phyloP scores from a whole-genome alignment of 768 basidiomycete species.

The Boletus edulis region DNA sequence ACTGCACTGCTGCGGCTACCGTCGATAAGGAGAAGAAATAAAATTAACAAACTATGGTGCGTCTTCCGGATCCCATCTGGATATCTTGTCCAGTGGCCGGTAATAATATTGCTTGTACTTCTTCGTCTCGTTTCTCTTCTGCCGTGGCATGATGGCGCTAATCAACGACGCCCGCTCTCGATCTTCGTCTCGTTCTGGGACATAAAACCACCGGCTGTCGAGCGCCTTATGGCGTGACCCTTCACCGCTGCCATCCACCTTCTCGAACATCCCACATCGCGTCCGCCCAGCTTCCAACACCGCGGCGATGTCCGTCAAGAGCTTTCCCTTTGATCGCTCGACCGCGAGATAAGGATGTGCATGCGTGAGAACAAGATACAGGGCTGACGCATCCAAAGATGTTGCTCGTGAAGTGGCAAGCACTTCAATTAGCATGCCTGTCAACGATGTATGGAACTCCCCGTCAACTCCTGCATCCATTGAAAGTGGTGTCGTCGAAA shows the following conservation, averaged over 20 bases:
- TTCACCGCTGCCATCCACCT: conserved; percentile 64
- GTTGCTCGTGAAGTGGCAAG: conserved; percentile 73
- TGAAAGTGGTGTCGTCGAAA: not conserved
- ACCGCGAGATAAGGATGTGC: conserved; percentile 50
- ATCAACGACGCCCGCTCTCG: conserved; percentile 67
- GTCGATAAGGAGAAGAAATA: conserved; percentile 3
- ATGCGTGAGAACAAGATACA: conserved; percentile 52
- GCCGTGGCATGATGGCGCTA: conserved; percentile 71
- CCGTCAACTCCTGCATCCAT: conserved; percentile 14
- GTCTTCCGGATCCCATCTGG: conserved; percentile 74
- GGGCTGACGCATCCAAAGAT: conserved; percentile 51
- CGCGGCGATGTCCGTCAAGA: conserved; percentile 47
- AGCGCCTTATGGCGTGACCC: conserved; percentile 51
- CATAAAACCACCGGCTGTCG: conserved; percentile 64
- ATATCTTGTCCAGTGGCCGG: conserved; percentile 67
- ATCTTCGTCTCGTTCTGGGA: conserved; percentile 69
- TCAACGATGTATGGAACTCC: conserved; percentile 42
- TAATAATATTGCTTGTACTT: conserved; percentile 87
- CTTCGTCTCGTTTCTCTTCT: conserved; percentile 74
- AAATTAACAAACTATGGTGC: conserved; percentile 27
- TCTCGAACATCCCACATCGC: conserved; percentile 65
- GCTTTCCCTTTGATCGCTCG: conserved; percentile 37
- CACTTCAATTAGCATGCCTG: conserved; percentile 67
- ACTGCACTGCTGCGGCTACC: conserved; percentile 1
- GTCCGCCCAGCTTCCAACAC: conserved; percentile 46